These are phyloP conservation scores for Citrus hindsii DNA, from an alignment of 345 rosid species.

Conservation along the genomic window DNA sequence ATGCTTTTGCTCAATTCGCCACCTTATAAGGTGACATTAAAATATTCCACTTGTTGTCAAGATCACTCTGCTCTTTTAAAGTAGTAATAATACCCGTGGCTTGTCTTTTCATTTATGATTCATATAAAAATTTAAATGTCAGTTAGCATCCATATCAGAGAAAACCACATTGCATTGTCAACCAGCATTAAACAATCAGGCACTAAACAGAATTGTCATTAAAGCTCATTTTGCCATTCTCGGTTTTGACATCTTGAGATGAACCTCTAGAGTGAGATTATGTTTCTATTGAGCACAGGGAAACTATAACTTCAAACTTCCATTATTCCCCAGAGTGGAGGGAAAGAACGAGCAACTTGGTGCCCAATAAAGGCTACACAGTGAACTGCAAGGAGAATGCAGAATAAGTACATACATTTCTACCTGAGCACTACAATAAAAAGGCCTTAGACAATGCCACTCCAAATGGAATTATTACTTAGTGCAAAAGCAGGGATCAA, in stretches of 20 bases:
- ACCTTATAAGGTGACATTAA: slow-evolving; percentile 17
- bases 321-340: neutral
- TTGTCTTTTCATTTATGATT: neutral
- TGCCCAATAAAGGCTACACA: neutral
- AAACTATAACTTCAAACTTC: neutral
- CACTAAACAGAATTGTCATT: neutral
- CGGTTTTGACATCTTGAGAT: neutral
- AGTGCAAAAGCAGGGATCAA: neutral
- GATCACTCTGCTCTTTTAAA: slow-evolving; percentile 2
- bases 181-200: too few species aligned
- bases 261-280: neutral
- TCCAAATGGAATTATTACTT: neutral
- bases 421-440: neutral
- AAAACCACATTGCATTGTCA: too few species aligned
- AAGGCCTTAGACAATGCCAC: neutral
- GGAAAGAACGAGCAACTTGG: neutral
- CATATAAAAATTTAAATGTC: too few species aligned
- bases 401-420: neutral
- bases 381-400: neutral
- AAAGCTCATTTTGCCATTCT: neutral
- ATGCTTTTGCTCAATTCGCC: slow-evolving; percentile 20
- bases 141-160: too few species aligned
- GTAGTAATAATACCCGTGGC: neutral
- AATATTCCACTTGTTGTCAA: slow-evolving; percentile 4
- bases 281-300: neutral